Evolutionary conservation across 75 land plant species (phyloP).

Genomic region (Pinus taeda): DNA sequence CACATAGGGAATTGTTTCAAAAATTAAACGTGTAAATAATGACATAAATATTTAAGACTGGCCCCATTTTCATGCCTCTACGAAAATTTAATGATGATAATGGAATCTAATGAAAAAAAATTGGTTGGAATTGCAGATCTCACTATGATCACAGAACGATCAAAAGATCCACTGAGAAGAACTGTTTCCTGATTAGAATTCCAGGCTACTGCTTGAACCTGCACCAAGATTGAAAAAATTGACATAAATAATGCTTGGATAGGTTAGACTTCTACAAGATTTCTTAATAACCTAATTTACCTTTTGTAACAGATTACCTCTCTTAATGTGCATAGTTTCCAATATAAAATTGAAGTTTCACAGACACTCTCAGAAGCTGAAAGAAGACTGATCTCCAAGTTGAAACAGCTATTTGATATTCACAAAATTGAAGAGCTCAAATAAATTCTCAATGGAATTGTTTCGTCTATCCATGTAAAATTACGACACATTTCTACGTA

Average conservation of each 20-base stretch:
- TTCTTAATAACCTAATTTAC: not conserved
- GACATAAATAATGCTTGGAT: not conserved
- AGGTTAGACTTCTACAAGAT: not conserved
- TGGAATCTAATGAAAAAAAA: not conserved
- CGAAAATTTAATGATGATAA: not conserved
- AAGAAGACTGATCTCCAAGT: not conserved
- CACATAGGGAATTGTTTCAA: not conserved
- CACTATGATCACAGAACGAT: conserved; percentile 78
- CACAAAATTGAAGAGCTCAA: not conserved
- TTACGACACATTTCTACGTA: not conserved
- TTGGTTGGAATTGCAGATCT: not conserved
- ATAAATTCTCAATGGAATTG: not conserved
- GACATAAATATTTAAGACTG: not conserved
- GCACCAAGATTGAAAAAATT: conserved; percentile 9
- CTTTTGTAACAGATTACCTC: not conserved
- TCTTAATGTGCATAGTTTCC: not conserved
- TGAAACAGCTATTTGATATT: not conserved
- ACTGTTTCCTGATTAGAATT: conserved; percentile 62
- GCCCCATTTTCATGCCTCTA: not conserved
- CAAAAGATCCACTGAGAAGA: conserved; percentile 95
- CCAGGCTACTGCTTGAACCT: conserved; percentile 98
- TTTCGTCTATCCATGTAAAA: not conserved
- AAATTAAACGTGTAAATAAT: not conserved
- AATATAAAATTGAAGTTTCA: not conserved
- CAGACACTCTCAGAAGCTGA: not conserved